Base-by-base conservation (phyloP, 1,284 basidiomycete genomes). In the Apiotrichum laibachii region DNA sequence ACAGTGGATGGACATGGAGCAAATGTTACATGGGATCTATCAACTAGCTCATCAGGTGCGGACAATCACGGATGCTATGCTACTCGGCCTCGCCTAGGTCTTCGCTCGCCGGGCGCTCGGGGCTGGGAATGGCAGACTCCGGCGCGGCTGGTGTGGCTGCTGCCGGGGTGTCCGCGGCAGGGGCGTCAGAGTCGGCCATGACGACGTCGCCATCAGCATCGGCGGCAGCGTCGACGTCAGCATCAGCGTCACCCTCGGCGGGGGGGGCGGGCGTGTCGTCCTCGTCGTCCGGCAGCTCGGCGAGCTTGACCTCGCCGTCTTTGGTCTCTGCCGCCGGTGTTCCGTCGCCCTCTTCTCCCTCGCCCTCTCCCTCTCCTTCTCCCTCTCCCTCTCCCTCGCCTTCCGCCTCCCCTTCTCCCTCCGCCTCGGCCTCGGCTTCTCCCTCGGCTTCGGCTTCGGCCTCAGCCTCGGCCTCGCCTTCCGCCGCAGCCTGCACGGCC, bases 81-180 rank as follows among this genome's bases (percentile, higher is more conserved):
- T 53, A 53, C 45, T 55, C 54, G 16, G 46, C 54, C 50, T 60
- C 54, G 33, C 49, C 58, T 16, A 50, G 54, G 46, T 44, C 50
- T 19, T 52, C 58, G 26, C 34, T 45, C 13, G 51, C 43, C 18
- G 53, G 49, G 18, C 33, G 40, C 43, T 50, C 37, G 35, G 34
- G 35, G 37, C 19, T 50, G 16, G 35, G 35, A 15, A 40, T 11
- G 33, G 35, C 37, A 18, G 26, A 47, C 6, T 6, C 18, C 15
- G 21, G 47, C n/a, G 19, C 9, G 43, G 43, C 43, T 8, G 43
- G 19, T n/a, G 19, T n/a, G 6, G n/a, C 18, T 44, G 43, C 43
- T 18, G n/a, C 5, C 19, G 40, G 3, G 40, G 16, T n/a, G 9
- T 42, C 40, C 2, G 16, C 10, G 16, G 15, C 40, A 18, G 40